Percentiles rank a stretch among this genome's conserved stretches.
Evolutionary conservation across 169 alveolate species (phyloP).

Genomic region (Plasmodium ovale): DNA sequence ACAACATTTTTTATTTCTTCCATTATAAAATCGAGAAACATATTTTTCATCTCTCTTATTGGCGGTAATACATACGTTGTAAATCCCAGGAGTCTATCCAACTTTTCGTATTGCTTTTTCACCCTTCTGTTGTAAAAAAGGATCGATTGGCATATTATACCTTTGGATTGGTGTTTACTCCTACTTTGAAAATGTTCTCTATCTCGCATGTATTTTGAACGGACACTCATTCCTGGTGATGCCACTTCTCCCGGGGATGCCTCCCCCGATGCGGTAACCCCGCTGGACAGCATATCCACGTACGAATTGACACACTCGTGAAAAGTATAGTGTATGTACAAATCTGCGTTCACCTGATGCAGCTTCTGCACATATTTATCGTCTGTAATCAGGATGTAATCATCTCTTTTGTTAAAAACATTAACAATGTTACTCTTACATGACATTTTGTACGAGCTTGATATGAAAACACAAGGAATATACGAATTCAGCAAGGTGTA

Average conservation of each 20-base stretch:
- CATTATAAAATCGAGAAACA: constrained; percentile 47
- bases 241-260: neutral
- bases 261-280: neutral
- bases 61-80: constrained; percentile 38
- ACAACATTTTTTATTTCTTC: constrained; percentile 38
- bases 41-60: constrained; percentile 22
- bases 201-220: neutral
- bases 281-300: constrained; percentile 19
- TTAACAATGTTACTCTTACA: constrained; percentile 30
- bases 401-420: constrained; percentile 21
- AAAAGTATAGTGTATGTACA: constrained; percentile 51
- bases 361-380: constrained; percentile 25
- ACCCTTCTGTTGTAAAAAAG: constrained; percentile 56
- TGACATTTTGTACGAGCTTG: constrained; percentile 7
- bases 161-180: neutral
- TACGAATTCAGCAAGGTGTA: constrained; percentile 58
- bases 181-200: neutral
- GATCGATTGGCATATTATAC: neutral
- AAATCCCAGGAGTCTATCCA: constrained; percentile 36
- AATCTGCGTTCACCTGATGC: constrained; percentile 16
- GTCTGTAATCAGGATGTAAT: constrained; percentile 62
- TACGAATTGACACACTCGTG: constrained; percentile 9
- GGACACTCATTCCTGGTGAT: no score
- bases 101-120: constrained; percentile 31
- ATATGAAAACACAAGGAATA: constrained; percentile 49